Evolutionary conservation across 2,329 filamentous ascomycete species (phyloP), one percentile per base, ranked within the genome.

Genomic region (Graphilbum fragrans): DNA sequence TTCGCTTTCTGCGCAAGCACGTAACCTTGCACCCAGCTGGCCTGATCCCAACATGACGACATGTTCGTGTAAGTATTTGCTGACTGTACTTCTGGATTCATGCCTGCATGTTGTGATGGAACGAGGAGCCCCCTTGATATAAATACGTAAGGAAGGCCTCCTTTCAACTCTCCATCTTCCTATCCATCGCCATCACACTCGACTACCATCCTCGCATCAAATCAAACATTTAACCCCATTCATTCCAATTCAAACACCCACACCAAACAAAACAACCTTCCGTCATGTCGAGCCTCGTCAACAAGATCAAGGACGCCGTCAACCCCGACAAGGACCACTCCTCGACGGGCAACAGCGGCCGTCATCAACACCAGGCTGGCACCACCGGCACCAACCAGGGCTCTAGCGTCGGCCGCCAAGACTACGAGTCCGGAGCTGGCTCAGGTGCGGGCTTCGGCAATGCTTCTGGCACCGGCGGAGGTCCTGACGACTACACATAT

Each of bases 301-400:
- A 76, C 65, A 76, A 76, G 60, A 66, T 74, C 57, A 76, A 76
- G 67, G 70, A 75, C 4, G 69, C 63, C 47, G 56, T 75, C 44
- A 54, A 62, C 52, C 59, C 62, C 46, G 50, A 47, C 35, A 51
- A 41, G 35, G 31, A 44, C 45, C 43, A 33, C 44, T 29, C 42
- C 9, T 47, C 44, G 29, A 43, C 48, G 16, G 48, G 49, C 35
- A 14, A 10, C 5, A 27, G 23, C 23, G n/a, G n/a, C n/a, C n/a
- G n/a, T n/a, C n/a, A n/a, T n/a, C n/a, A n/a, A n/a, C n/a, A n/a
- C n/a, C n/a, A n/a, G n/a, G 35, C 36, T 11, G 33, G 20, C 35
- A 41, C 5, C 21, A 12, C 22, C 17, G 18, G 18, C 41, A 6
- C 11, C 18, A 25, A 33, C 39, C 17, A 31, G 16, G 11, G n/a